Evolutionary conservation across 148 eudicot species (phyloP).

Genomic region (Fallopia convolvulus): DNA sequence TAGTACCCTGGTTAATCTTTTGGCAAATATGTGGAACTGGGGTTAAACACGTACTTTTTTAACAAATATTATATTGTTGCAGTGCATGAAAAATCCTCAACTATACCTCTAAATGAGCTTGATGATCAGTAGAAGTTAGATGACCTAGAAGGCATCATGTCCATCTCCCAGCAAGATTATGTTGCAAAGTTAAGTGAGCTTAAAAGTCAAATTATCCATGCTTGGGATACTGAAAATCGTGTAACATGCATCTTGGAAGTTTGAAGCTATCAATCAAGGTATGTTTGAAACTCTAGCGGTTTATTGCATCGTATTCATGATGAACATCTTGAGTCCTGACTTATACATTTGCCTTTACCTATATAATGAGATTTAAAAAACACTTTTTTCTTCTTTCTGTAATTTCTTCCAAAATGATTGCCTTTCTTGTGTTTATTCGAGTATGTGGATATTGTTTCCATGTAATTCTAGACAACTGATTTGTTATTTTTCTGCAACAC

Average conservation of each 20-base stretch:
- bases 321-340: background rate
- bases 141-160: conserved; percentile 33
- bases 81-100: conserved; percentile 36
- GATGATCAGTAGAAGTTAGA: conserved; percentile 38
- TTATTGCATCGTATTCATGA: background rate
- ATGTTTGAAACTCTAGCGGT: conserved; percentile 12
- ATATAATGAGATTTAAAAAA: background rate
- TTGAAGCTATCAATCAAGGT: conserved; percentile 66
- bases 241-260: too few relatives aligned
- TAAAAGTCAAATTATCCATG: conserved; percentile 44
- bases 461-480: too few relatives aligned
- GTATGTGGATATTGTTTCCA: too few relatives aligned
- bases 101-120: conserved; percentile 46
- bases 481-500: too few relatives aligned
- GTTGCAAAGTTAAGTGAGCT: conserved; percentile 42
- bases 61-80: conserved; percentile 21
- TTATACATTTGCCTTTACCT: background rate
- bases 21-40: background rate
- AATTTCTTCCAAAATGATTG: too few relatives aligned
- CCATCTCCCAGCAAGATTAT: conserved; percentile 53
- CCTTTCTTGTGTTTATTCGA: too few relatives aligned
- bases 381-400: too few relatives aligned
- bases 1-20: background rate
- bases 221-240: conserved; percentile 59
- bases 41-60: background rate